Base-by-base conservation (phyloP, 768 basidiomycete genomes). In the Hypholoma sublateritium region DNA sequence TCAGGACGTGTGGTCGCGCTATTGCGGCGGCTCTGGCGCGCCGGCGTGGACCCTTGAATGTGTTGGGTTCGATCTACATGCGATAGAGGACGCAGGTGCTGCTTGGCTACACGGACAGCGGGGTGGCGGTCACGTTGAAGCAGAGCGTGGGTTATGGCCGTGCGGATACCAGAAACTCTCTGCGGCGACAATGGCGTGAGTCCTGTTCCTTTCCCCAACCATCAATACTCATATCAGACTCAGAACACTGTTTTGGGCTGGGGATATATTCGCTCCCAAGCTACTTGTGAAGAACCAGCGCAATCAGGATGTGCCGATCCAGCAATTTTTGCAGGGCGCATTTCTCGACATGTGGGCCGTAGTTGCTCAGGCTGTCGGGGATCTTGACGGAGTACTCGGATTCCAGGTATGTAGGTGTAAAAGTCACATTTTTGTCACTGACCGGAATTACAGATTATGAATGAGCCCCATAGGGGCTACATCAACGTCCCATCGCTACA, bases 1-100 rank as follows among this genome's bases (percentile, higher is more conserved):
- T 68, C 96, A 96, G 70, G 94, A 98, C 68, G 93, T 98, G 32
- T 98, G 93, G 91, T 96, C 94, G 0, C 85, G 96, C 4, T 95
- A 95, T 64, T 86, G 87, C 2, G 96, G 96, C 7, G 96, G 96
- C 43, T 96, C 93, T 1, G 96, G 97, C 1, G 95, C 96, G 0
- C 97, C 97, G 1, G 93, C 91, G 3, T 99, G 97, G 96, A 97
- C 95, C 1, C 76, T 98, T 1, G 88, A 93, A 58, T 71, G 82
- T 9, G 88, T 86, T 7, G 97, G 96, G 0, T 93, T 98, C 60
- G 91, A 96, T 66, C 73, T 97, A 2, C 74, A 82, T 42, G 82
- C 83, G 1, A 75, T 98, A 3, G 93, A 95, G 60, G 84, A 88
- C 54, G 84, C 88, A 0, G 91, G 88, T 0, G 91, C 94, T 0